These are phyloP conservation scores for Calonectria multiphialidica DNA, from an alignment of 2,329 filamentous ascomycete species.

Conservation along the genomic window DNA sequence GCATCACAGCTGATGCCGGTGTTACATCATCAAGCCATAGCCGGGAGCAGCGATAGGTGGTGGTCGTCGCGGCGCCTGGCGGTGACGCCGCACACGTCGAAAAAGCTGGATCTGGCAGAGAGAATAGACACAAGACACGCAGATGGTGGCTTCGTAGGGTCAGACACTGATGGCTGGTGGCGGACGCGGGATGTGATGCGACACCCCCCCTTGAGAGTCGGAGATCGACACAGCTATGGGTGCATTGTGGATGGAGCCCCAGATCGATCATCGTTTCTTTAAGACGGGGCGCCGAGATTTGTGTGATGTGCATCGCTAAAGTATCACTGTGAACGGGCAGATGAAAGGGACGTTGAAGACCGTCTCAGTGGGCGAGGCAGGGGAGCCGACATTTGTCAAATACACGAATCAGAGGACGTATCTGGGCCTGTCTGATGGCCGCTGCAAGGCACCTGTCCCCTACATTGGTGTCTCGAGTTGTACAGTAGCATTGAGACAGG, in stretches of 20 bases:
- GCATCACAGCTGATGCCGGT: background rate
- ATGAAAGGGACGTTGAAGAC: conserved; percentile 7
- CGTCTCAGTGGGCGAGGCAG: background rate
- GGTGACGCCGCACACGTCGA: background rate
- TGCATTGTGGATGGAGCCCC: conserved; percentile 19
- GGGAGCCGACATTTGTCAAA: background rate
- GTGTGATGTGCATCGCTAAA: conserved; percentile 8
- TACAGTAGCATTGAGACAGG: conserved; percentile 9
- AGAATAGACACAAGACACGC: background rate
- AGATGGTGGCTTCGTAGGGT: conserved; percentile 16
- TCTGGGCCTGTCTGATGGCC: background rate
- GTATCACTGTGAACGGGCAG: conserved; percentile 3
- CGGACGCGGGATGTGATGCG: conserved; percentile 12
- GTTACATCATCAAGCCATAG: background rate
- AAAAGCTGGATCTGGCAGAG: background rate
- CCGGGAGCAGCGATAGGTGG: background rate
- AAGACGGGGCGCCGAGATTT: conserved; percentile 13
- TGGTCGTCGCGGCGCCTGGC: background rate
- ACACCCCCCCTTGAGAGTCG: background rate
- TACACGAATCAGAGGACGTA: background rate
- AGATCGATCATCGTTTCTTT: conserved; percentile 17
- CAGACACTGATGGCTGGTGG: conserved; percentile 10
- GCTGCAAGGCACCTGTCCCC: conserved; percentile 7
- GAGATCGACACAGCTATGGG: conserved; percentile 13
- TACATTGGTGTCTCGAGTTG: conserved; percentile 9